These are phyloP conservation scores for Clitopilus passeckerianus DNA, from an alignment of 768 basidiomycete species.

Conservation along the genomic window DNA sequence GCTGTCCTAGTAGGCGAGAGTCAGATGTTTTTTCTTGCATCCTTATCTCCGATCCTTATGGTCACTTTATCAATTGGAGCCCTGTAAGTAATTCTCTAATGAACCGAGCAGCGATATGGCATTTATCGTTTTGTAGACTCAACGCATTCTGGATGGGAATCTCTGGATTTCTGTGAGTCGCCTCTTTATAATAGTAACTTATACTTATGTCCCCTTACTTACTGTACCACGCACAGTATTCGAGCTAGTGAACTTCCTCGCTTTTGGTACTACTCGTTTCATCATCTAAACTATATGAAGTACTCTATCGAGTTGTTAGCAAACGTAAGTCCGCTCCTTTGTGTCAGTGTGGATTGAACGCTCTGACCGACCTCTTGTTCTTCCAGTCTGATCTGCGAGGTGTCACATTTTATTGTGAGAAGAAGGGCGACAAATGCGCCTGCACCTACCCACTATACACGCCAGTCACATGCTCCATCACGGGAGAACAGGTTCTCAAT, in stretches of 20 bases:
- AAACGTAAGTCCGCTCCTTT: conserved; percentile 22
- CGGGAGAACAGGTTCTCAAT: conserved; percentile 44
- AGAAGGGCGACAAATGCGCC: conserved; percentile 27
- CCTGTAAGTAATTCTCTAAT: conserved; percentile 24
- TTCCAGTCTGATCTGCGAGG: conserved; percentile 44
- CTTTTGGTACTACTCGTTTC: conserved; percentile 56
- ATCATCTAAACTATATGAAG: conserved; percentile 48
- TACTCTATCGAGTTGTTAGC: conserved; percentile 32
- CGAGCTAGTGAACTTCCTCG: conserved; percentile 45
- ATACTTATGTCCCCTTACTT: too few relatives aligned
- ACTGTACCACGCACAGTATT: conserved; percentile 28
- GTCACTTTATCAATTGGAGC: conserved; percentile 51
- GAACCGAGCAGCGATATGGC: neutral
- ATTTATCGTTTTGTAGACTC: conserved; percentile 14
- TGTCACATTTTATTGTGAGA: conserved; percentile 36
- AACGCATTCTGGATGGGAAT: conserved; percentile 59
- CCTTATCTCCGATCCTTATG: conserved; percentile 53
- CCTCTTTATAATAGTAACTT: neutral
- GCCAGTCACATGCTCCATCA: conserved; percentile 36
- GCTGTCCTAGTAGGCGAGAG: conserved; percentile 48
- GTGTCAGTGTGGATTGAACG: conserved; percentile 16
- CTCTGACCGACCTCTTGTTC: neutral
- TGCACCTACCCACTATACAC: conserved; percentile 49
- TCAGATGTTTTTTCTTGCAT: conserved; percentile 44
- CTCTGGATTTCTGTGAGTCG: conserved; percentile 35